Evolutionary conservation across 2,329 filamentous ascomycete species (phyloP).

Genomic region (Aspergillus viridinutans): DNA sequence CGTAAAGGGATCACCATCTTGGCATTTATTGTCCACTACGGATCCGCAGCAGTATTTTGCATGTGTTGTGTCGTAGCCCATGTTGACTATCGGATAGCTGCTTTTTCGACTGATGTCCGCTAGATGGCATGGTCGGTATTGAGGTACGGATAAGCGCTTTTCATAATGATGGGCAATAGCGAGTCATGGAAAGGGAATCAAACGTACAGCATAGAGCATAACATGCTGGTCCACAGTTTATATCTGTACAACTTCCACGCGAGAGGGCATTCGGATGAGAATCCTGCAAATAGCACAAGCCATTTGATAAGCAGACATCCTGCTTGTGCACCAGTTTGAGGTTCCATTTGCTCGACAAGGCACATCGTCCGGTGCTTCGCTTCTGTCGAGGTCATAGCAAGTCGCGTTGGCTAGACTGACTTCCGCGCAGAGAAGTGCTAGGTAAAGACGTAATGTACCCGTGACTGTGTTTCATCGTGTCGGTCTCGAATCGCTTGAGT

Average conservation of each 20-base stretch:
- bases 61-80: conserved; percentile 4
- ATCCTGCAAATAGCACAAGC: conserved; percentile 15
- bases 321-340: conserved; percentile 12
- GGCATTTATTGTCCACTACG: conserved; percentile 4
- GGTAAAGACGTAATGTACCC: not conserved
- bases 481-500: not conserved
- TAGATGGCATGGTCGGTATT: not conserved
- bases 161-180: no score
- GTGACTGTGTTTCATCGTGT: not conserved
- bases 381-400: not conserved
- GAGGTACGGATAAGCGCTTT: not conserved
- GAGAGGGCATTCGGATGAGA: conserved; percentile 9
- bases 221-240: conserved; percentile 8
- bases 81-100: conserved; percentile 8
- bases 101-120: conserved; percentile 1
- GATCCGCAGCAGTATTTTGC: conserved; percentile 15
- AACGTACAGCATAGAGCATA: conserved; percentile 15
- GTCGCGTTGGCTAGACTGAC: not conserved
- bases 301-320: conserved; percentile 18
- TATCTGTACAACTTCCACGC: conserved; percentile 14
- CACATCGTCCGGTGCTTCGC: not conserved
- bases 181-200: not conserved
- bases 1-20: conserved; percentile 5
- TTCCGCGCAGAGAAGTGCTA: not conserved
- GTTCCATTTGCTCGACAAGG: not conserved